Conservation (phyloP, 2,329 filamentous ascomycete species). For the Hysterium pulicare region DNA sequence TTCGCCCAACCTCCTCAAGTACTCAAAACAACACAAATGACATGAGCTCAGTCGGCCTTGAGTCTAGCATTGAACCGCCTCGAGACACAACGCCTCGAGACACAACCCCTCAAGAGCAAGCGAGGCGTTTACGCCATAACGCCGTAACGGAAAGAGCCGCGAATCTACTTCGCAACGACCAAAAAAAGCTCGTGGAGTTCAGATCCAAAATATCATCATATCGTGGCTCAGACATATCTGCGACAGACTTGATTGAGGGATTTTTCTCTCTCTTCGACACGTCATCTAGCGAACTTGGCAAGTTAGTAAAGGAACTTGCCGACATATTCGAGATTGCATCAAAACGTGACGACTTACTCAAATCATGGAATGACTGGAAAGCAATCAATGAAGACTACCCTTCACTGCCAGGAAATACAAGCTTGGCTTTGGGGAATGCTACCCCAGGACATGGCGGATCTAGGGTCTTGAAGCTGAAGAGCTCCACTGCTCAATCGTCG, state of each 20-base stretch:
- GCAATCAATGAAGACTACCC: conserved; percentile 96
- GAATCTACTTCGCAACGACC: conserved; percentile 74
- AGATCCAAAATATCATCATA: conserved; percentile 76
- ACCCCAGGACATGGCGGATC: conserved; percentile 52
- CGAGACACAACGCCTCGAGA: conserved; percentile 43
- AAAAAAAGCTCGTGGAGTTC: conserved; percentile 72
- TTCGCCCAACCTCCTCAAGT: conserved; percentile 33
- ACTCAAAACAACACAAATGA: conserved; percentile 15
- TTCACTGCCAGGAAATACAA: conserved; percentile 66
- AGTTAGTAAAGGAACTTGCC: conserved; percentile 83
- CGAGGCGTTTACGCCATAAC: conserved; percentile 73
- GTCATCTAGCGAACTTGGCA: conserved; percentile 76
- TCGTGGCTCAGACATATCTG: conserved; percentile 64
- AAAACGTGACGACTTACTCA: conserved; percentile 71
- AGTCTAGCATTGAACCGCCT: conserved; percentile 31
- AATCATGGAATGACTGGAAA: conserved; percentile 92
- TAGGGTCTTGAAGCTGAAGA: conserved; percentile 66
- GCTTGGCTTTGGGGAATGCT: conserved; percentile 36
- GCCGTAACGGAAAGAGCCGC: conserved; percentile 83
- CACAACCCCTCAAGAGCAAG: conserved; percentile 75
- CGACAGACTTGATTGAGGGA: conserved; percentile 75
- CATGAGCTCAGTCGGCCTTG: conserved; percentile 12
- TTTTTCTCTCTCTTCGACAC: conserved; percentile 87
- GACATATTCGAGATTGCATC: conserved; percentile 83
- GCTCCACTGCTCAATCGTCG: conserved; percentile 65